These are phyloP conservation scores for Rhizopus arrhizus DNA, from an alignment of 371 early-diverging fungal species.

Conservation along the genomic window DNA sequence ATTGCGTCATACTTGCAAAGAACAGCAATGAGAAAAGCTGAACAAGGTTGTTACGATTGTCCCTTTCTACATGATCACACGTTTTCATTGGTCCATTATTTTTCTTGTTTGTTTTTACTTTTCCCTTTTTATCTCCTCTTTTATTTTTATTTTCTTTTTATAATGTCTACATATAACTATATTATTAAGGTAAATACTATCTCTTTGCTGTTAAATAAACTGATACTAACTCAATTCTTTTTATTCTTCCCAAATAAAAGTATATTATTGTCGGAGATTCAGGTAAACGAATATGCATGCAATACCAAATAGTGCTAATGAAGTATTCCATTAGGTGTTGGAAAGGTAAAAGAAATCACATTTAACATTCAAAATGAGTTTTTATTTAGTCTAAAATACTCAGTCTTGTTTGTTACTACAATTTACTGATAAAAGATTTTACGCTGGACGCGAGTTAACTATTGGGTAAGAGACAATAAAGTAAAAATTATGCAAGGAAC, in stretches of 20 bases:
- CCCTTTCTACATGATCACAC: too few relatives aligned
- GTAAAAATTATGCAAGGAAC: not conserved
- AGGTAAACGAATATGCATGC: slow-evolving; percentile 23
- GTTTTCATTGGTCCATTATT: not conserved
- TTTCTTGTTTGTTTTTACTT: slow-evolving; percentile 4
- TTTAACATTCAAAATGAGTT: too few relatives aligned
- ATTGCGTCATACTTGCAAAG: too few relatives aligned
- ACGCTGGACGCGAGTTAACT: slow-evolving; percentile 83
- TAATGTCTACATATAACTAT: slow-evolving; percentile 48
- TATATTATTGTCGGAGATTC: slow-evolving; percentile 56
- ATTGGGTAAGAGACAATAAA: slow-evolving; percentile 61
- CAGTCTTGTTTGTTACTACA: slow-evolving; percentile 82
- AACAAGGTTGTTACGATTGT: too few relatives aligned
- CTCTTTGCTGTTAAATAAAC: too few relatives aligned
- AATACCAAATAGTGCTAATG: not conserved
- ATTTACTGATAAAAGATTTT: slow-evolving; percentile 83
- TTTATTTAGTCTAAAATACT: slow-evolving; percentile 7
- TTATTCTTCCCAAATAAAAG: slow-evolving; percentile 11
- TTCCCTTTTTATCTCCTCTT: slow-evolving; percentile 5
- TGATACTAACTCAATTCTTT: not conserved
- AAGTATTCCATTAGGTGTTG: slow-evolving; percentile 59
- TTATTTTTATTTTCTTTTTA: slow-evolving; percentile 12
- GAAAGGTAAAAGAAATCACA: slow-evolving; percentile 56
- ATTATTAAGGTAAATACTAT: slow-evolving; percentile 46
- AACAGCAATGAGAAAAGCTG: too few relatives aligned